A percentile compares a stretch with the other conserved stretches of the same genome.
These are phyloP conservation scores for Acidiella bohemica DNA, from an alignment of 495 filamentous ascomycete species.

Conservation along the genomic window DNA sequence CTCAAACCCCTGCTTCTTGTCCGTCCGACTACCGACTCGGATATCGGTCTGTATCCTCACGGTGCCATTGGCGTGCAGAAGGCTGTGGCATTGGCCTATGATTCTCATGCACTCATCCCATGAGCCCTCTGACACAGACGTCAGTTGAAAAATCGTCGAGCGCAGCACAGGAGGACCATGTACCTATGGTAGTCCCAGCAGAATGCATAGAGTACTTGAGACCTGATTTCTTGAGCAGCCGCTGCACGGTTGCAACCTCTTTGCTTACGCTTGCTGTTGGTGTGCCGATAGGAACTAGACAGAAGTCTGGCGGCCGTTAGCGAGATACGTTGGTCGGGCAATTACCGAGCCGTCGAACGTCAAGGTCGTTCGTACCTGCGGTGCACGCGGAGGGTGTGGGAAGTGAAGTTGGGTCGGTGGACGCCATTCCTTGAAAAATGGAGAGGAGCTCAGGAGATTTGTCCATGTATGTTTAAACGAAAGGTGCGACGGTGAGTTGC, in stretches of 20 bases:
- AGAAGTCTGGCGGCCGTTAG: constrained; percentile 23
- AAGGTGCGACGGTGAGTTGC: too few relatives aligned
- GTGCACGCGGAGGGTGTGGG: constrained; percentile 27
- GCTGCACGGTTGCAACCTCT: constrained; percentile 80
- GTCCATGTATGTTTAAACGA: too few relatives aligned
- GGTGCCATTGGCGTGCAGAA: constrained; percentile 71
- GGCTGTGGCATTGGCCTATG: constrained; percentile 78
- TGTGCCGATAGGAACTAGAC: constrained; percentile 53
- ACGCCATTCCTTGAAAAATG: constrained; percentile 12
- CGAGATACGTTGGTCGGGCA: too few relatives aligned
- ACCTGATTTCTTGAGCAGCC: constrained; percentile 65
- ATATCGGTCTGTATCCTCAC: constrained; percentile 82
- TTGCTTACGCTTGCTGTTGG: constrained; percentile 66
- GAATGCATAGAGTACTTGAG: constrained; percentile 81
- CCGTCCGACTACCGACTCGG: constrained; percentile 64
- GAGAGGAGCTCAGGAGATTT: constrained; percentile 16
- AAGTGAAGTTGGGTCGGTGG: constrained; percentile 16
- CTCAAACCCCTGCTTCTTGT: constrained; percentile 52
- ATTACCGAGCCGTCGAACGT: background rate
- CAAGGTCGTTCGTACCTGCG: constrained; percentile 13
- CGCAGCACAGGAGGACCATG: too few relatives aligned
- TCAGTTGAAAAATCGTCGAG: too few relatives aligned
- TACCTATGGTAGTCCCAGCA: constrained; percentile 83
- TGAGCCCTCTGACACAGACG: constrained; percentile 51
- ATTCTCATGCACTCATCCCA: constrained; percentile 83